Evolutionary conservation across 306 rosid genomes (phyloP).

Genomic region (Amphicarpaea edgeworthii): DNA sequence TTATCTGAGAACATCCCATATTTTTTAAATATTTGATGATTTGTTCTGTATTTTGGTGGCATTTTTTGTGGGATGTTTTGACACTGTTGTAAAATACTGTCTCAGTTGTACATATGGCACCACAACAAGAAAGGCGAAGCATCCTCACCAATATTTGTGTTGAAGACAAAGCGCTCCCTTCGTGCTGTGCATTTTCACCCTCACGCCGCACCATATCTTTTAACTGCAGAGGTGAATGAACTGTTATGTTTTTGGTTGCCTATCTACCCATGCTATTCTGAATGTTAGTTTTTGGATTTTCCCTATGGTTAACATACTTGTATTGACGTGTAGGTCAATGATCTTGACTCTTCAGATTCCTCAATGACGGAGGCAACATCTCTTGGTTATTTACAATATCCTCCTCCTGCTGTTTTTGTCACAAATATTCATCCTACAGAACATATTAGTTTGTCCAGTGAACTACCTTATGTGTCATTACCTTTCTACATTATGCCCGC

Average conservation of each 20-base stretch:
- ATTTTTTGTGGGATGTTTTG: constrained; percentile 14
- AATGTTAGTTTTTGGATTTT: constrained; percentile 13
- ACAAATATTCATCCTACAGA: constrained; percentile 77
- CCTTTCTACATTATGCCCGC: constrained; percentile 79
- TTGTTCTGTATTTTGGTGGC: constrained; percentile 23
- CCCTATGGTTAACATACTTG: constrained; percentile 34
- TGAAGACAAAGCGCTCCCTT: constrained; percentile 89
- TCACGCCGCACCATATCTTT: constrained; percentile 86
- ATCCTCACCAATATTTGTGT: constrained; percentile 81
- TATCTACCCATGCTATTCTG: constrained; percentile 13
- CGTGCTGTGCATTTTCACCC: constrained; percentile 99
- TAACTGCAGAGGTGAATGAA: constrained; percentile 87
- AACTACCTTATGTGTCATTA: constrained; percentile 70
- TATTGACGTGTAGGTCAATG: constrained; percentile 80
- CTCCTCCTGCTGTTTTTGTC: constrained; percentile 94
- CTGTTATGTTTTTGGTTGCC: constrained; percentile 27
- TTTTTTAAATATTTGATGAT: constrained; percentile 30
- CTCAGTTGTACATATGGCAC: constrained; percentile 93
- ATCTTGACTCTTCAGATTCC: constrained; percentile 89
- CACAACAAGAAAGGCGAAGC: constrained; percentile 80
- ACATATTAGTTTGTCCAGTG: constrained; percentile 63
- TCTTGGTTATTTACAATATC: constrained; percentile 84
- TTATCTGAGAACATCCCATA: constrained; percentile 37
- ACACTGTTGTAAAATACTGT: constrained; percentile 40
- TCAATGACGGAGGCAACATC: constrained; percentile 91